Conservation (phyloP, 345 rosid species). For the sweet orange (Citrus sinensis) region DVS_A1.0 CM039162.1:23852001-23852500, state of each 20-base stretch:
- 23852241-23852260: constrained; percentile 70
- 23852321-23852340: constrained; percentile 70
- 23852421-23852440: constrained; percentile 87
- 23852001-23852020: too few species aligned
- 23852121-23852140: constrained; percentile 93
- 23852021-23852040: too few species aligned
- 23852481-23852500: constrained; percentile 50
- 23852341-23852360: constrained; percentile 33
- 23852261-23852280: constrained; percentile 92
- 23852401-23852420: constrained; percentile 76
- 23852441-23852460: constrained; percentile 80
- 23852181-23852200: constrained; percentile 95
- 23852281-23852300: constrained; percentile 80
- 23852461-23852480: constrained; percentile 78
- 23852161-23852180: constrained; percentile 67
- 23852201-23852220: constrained; percentile 90
- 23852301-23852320: constrained; percentile 62
- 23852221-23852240: constrained; percentile 89
- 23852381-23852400: not conserved
- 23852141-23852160: constrained; percentile 90
- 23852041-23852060: too few species aligned
- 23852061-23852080: too few species aligned
- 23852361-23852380: not conserved
- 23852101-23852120: constrained; percentile 88
- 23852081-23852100: constrained; percentile 61